Conservation (phyloP, 805 yeast species). For the Saccharomycopsis sp. region DNA sequence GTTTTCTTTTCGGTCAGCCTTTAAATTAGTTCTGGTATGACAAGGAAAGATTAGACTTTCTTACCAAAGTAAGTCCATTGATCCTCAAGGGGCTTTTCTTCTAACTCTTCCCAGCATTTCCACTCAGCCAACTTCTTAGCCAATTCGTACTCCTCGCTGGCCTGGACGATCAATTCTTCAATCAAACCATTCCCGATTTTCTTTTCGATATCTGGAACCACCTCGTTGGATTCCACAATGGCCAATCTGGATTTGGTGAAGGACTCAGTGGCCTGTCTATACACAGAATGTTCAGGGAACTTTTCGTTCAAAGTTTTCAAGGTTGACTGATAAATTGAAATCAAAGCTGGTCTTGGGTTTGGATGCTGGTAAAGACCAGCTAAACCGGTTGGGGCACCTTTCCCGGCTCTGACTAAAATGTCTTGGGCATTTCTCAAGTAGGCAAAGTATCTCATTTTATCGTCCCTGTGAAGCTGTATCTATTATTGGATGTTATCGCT, state of each 20-base stretch:
- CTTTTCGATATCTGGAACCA: constrained; percentile 59
- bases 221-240: constrained; percentile 57
- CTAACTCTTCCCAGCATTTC: constrained; percentile 75
- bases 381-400: constrained; percentile 73
- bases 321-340: constrained; percentile 65
- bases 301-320: constrained; percentile 48
- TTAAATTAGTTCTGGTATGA: background rate
- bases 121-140: constrained; percentile 61
- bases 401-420: constrained; percentile 21
- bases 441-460: constrained; percentile 17
- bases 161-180: constrained; percentile 78
- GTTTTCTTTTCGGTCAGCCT: background rate
- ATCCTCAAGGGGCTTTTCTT: constrained; percentile 71
- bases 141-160: constrained; percentile 68
- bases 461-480: background rate
- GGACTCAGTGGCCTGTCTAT: constrained; percentile 66
- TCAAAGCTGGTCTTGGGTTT: constrained; percentile 72
- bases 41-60: constrained; percentile 34
- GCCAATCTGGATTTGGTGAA: constrained; percentile 63
- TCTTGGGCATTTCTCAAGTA: constrained; percentile 18
- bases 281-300: constrained; percentile 68
- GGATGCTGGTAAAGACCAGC: constrained; percentile 78
- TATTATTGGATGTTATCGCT: too few relatives aligned
- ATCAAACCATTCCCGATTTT: constrained; percentile 77
- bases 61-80: constrained; percentile 82